These are phyloP conservation scores for Ambrosia artemisiifolia DNA, from an alignment of 129 eudicot species.

Conservation along the genomic window DNA sequence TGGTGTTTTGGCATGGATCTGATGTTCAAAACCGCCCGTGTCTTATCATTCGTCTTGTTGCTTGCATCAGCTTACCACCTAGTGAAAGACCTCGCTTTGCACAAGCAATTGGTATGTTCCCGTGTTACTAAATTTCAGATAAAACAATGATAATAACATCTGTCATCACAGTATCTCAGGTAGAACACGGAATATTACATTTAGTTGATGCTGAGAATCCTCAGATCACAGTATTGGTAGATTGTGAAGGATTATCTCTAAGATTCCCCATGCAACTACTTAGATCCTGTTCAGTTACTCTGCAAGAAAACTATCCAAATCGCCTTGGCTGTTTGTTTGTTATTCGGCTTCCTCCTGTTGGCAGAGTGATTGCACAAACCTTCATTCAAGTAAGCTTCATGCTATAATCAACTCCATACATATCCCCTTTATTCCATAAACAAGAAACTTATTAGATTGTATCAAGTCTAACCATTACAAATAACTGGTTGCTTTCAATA, in stretches of 20 bases:
- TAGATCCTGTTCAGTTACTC: slow-evolving; percentile 67
- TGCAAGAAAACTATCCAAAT: slow-evolving; percentile 88
- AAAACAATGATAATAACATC: slow-evolving; percentile 2
- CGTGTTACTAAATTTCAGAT: not conserved
- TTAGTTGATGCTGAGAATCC: slow-evolving; percentile 52
- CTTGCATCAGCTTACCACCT: slow-evolving; percentile 66
- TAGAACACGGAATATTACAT: slow-evolving; percentile 84
- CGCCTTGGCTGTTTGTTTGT: slow-evolving; percentile 71
- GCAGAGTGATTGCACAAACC: slow-evolving; percentile 83
- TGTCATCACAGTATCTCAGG: slow-evolving; percentile 76
- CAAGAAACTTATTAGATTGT: not conserved
- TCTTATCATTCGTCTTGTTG: slow-evolving; percentile 90
- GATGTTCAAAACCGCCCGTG: slow-evolving; percentile 73
- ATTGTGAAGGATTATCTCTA: slow-evolving; percentile 85
- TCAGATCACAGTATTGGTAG: slow-evolving; percentile 78
- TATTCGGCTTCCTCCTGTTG: slow-evolving; percentile 86
- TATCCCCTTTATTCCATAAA: not conserved
- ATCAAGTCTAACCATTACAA: not conserved
- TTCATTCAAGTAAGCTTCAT: slow-evolving; percentile 63
- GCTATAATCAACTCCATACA: not conserved
- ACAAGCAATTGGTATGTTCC: slow-evolving; percentile 78
- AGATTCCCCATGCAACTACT: slow-evolving; percentile 83
- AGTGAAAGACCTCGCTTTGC: slow-evolving; percentile 80
- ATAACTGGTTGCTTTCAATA: no score
- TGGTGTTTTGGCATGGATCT: slow-evolving; percentile 91